phyloP scores from a whole-genome alignment of 1,139 yeast genomes.

The Hanseniaspora sp. region DNA sequence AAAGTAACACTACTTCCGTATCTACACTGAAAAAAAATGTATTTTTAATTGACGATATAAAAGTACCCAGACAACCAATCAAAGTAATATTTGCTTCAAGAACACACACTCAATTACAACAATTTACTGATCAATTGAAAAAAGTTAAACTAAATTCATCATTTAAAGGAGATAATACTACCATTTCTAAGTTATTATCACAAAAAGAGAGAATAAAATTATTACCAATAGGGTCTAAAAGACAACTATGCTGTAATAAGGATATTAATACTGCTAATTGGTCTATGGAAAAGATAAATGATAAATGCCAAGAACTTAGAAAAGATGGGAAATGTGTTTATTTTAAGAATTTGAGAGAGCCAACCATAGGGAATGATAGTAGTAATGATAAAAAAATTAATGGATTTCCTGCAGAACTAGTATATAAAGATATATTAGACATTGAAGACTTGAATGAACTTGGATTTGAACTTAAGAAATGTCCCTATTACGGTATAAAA shows the following conservation, averaged over 20 bases:
- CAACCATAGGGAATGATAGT: background rate
- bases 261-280: slow-evolving; percentile 36
- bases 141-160: slow-evolving; percentile 59
- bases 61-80: slow-evolving; percentile 32
- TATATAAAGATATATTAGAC: slow-evolving; percentile 57
- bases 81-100: slow-evolving; percentile 66
- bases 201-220: slow-evolving; percentile 42
- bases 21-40: slow-evolving; percentile 13
- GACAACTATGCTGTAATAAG: slow-evolving; percentile 71
- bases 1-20: slow-evolving; percentile 29
- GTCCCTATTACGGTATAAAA: slow-evolving; percentile 77
- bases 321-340: slow-evolving; percentile 45
- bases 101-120: slow-evolving; percentile 82
- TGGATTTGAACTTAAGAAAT: slow-evolving; percentile 48
- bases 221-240: slow-evolving; percentile 68
- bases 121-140: slow-evolving; percentile 63
- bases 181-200: slow-evolving; percentile 20
- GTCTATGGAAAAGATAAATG: slow-evolving; percentile 55
- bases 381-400: background rate
- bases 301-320: slow-evolving; percentile 69
- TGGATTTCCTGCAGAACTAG: slow-evolving; percentile 17
- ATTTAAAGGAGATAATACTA: slow-evolving; percentile 30
- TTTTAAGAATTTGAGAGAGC: slow-evolving; percentile 28
- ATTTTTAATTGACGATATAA: slow-evolving; percentile 9
- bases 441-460: slow-evolving; percentile 65